These are phyloP conservation scores for Irpex rosettiformis DNA, from an alignment of 1,284 basidiomycete species.

Conservation along the genomic window DNA sequence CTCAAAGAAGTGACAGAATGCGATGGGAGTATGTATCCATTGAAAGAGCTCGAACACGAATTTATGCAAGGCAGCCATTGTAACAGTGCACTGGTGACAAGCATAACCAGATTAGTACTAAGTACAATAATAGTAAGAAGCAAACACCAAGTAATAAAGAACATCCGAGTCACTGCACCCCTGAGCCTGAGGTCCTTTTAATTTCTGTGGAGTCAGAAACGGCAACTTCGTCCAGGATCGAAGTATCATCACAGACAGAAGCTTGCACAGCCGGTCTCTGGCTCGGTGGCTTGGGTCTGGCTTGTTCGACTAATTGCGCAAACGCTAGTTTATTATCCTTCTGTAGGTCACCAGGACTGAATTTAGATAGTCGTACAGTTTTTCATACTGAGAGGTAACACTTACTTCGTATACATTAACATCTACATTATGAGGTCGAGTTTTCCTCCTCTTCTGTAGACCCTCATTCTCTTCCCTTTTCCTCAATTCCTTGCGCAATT, in stretches of 20 bases:
- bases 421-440: constrained; percentile 31
- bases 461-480: constrained; percentile 53
- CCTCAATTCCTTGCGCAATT: constrained; percentile 51
- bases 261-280: neutral
- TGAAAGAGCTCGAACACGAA: no score
- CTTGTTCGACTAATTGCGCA: constrained; percentile 37
- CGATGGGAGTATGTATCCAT: no score
- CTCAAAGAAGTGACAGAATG: no score
- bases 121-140: no score
- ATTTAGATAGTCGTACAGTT: neutral
- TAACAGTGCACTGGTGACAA: no score
- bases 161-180: no score
- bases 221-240: no score
- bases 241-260: neutral
- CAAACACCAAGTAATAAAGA: no score
- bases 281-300: constrained; percentile 27
- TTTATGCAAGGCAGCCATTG: no score
- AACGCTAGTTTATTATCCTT: constrained; percentile 44
- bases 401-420: constrained; percentile 43
- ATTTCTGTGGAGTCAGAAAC: no score
- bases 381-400: neutral
- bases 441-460: constrained; percentile 31
- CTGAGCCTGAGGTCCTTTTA: no score
- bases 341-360: constrained; percentile 24
- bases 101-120: no score